These are phyloP conservation scores for Candida tammaniensis DNA, from an alignment of 805 yeast species.

Conservation along the genomic window DNA sequence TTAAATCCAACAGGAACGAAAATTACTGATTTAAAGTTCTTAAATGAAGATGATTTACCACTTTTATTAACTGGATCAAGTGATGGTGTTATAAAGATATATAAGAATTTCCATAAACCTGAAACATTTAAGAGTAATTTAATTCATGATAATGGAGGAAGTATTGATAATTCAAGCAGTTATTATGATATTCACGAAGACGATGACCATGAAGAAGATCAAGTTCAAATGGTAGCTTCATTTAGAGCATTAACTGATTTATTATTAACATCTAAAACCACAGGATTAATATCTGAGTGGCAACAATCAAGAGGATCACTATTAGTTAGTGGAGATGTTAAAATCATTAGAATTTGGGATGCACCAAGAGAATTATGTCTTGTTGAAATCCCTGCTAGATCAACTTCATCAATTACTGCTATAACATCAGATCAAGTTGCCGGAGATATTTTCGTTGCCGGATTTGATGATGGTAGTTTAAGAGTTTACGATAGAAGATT, in stretches of 20 bases:
- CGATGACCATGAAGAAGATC: constrained; percentile 21
- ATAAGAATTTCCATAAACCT: constrained; percentile 66
- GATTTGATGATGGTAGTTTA: constrained; percentile 86
- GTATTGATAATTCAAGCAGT: constrained; percentile 11
- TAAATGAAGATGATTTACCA: constrained; percentile 92
- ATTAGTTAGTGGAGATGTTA: constrained; percentile 91
- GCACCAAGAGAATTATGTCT: constrained; percentile 90
- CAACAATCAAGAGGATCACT: constrained; percentile 93
- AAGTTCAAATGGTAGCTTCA: constrained; percentile 66
- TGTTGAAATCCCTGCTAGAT: constrained; percentile 86
- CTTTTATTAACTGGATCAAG: constrained; percentile 83
- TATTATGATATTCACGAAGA: too few species aligned
- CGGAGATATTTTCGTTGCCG: constrained; percentile 86
- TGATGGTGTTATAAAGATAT: constrained; percentile 90
- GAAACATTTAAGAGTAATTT: not conserved
- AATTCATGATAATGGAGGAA: not conserved
- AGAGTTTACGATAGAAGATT: constrained; percentile 89
- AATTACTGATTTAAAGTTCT: constrained; percentile 78
- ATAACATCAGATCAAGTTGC: constrained; percentile 94
- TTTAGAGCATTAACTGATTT: constrained; percentile 94
- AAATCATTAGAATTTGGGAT: constrained; percentile 91
- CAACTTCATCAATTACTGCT: constrained; percentile 83
- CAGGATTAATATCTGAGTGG: constrained; percentile 91
- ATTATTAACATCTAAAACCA: constrained; percentile 72
- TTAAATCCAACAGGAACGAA: constrained; percentile 85